phyloP scores from a whole-genome alignment of 371 early-diverging fungal species.

The Syncephalis fuscata region DNA sequence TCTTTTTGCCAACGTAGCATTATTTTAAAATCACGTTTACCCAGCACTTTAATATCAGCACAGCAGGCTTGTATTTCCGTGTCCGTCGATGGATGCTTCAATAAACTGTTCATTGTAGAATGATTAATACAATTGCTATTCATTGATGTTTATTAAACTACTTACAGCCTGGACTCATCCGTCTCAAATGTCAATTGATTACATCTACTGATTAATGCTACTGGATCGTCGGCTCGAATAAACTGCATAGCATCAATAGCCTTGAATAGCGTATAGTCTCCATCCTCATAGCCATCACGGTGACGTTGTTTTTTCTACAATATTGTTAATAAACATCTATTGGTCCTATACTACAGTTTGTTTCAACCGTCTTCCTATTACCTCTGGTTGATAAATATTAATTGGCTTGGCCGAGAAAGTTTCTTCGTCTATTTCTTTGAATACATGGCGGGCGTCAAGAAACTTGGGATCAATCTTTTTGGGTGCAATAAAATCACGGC shows the following conservation, averaged over 20 bases:
- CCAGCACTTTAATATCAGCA: conserved; percentile 82
- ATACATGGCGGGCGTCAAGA: conserved; percentile 89
- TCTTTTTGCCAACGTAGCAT: conserved; percentile 77
- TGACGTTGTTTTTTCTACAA: conserved; percentile 60
- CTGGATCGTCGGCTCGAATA: conserved; percentile 56
- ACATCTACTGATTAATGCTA: conserved; percentile 50
- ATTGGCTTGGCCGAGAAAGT: conserved; percentile 19
- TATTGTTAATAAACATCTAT: background rate
- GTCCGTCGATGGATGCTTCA: conserved; percentile 51
- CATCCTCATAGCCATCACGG: conserved; percentile 94
- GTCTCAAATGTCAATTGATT: conserved; percentile 58
- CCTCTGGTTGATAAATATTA: conserved; percentile 68
- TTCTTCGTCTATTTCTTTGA: conserved; percentile 69
- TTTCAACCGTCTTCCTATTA: conserved; percentile 5
- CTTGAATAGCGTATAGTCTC: conserved; percentile 72
- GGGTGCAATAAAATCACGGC: conserved; percentile 87
- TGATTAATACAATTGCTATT: background rate
- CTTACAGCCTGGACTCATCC: conserved; percentile 32
- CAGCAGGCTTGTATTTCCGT: conserved; percentile 61
- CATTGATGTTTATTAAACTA: background rate
- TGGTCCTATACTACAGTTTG: background rate
- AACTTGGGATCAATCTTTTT: conserved; percentile 91
- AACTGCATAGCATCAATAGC: conserved; percentile 56
- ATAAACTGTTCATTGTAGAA: conserved; percentile 10
- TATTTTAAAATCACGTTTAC: conserved; percentile 78